phyloP scores from a whole-genome alignment of 371 early-diverging fungal genomes.

The Syncephalastrum sp. region DNA sequence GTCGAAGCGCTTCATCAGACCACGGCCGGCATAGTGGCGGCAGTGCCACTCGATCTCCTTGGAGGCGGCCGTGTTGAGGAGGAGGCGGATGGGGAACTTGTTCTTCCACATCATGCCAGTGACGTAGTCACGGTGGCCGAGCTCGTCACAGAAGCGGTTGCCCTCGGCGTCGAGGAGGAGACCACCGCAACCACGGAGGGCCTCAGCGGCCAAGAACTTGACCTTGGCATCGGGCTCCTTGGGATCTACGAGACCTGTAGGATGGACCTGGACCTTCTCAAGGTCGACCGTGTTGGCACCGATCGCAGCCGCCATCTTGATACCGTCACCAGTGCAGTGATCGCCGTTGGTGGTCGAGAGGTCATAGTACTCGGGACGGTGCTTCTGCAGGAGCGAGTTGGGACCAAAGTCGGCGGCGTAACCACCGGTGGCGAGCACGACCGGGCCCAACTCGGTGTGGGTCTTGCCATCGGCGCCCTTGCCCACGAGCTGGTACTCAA shows the following conservation, averaged over 20 bases:
- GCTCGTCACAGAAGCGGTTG: slow-evolving; percentile 92
- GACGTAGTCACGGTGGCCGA: slow-evolving; percentile 86
- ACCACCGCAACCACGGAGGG: slow-evolving; percentile 96
- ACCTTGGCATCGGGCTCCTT: slow-evolving; percentile 85
- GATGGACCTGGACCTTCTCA: slow-evolving; percentile 97
- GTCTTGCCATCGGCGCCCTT: slow-evolving; percentile 54
- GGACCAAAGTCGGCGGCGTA: slow-evolving; percentile 77
- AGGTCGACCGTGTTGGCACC: slow-evolving; percentile 91
- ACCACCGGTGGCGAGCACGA: slow-evolving; percentile 94
- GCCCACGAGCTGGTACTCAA: slow-evolving; percentile 70
- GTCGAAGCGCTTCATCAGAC: slow-evolving; percentile 81
- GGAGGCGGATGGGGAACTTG: slow-evolving; percentile 85
- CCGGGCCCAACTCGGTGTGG: slow-evolving; percentile 69
- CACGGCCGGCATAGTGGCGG: slow-evolving; percentile 91
- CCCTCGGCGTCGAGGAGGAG: slow-evolving; percentile 82
- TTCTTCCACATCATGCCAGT: slow-evolving; percentile 80
- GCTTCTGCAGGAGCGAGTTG: slow-evolving; percentile 64
- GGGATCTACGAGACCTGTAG: slow-evolving; percentile 93
- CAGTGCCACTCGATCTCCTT: slow-evolving; percentile 95
- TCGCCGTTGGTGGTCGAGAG: slow-evolving; percentile 90
- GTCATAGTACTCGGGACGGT: slow-evolving; percentile 70
- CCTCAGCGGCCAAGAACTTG: slow-evolving; percentile 94
- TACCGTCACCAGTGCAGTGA: slow-evolving; percentile 95
- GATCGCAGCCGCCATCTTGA: slow-evolving; percentile 81
- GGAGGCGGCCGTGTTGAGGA: slow-evolving; percentile 82